A percentile compares a stretch with the other conserved stretches of the same genome.
Conservation (phyloP, 106 monocot genomes). For the Ottelia alismoides region DNA sequence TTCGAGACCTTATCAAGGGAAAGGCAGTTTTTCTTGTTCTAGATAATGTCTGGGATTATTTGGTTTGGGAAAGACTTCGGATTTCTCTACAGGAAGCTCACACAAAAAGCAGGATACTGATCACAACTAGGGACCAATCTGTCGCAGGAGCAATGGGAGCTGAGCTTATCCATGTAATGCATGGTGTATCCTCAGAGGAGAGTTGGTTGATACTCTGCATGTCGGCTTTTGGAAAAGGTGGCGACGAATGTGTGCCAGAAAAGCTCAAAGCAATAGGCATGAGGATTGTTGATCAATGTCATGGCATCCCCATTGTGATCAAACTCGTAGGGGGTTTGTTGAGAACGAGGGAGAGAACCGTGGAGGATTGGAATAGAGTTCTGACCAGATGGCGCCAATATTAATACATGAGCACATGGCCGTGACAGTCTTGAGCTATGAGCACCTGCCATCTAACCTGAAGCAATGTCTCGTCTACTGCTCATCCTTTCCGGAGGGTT, state of each 20-base stretch:
- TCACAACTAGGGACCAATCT: conserved; percentile 8
- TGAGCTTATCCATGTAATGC: neutral
- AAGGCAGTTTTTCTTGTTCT: conserved; percentile 5
- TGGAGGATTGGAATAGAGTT: conserved; percentile 1
- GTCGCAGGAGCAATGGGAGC: conserved; percentile 6
- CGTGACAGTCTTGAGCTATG: conserved; percentile 30
- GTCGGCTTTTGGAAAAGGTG: neutral
- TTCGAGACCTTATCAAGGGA: too few species aligned
- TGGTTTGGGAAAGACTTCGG: conserved; percentile 4
- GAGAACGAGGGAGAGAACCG: neutral
- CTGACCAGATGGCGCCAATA: neutral
- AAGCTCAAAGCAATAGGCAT: neutral
- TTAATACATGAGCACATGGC: conserved; percentile 3
- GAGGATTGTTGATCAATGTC: conserved; percentile 1
- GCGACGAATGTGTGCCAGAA: neutral
- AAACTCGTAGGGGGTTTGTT: conserved; percentile 6
- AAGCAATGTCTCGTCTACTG: conserved; percentile 44
- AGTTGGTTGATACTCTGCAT: conserved; percentile 12
- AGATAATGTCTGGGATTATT: conserved; percentile 5
- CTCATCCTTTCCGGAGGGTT: conserved; percentile 30
- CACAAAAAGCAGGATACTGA: conserved; percentile 1
- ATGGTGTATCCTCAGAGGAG: neutral
- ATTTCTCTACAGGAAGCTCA: neutral
- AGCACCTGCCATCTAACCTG: conserved; percentile 25
- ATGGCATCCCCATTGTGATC: conserved; percentile 2